Evolutionary conservation across 768 basidiomycete genomes (phyloP), one percentile per base, ranked within the genome.

Genomic region (Brasilioporus rufonigricans): DNA sequence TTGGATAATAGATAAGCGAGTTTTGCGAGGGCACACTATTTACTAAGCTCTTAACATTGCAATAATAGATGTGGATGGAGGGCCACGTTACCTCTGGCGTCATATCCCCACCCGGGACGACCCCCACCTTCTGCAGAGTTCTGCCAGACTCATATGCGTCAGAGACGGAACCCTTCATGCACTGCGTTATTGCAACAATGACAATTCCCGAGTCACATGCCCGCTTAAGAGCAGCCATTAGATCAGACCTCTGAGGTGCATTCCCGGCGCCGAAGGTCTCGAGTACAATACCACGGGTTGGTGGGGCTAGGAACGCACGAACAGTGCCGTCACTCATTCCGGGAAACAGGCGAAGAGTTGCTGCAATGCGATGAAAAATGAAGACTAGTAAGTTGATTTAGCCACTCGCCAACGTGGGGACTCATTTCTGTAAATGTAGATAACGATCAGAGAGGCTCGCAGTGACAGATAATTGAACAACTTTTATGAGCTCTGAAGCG

Each of bases 201-300:
- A 96, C 83, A 2, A 95, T 80, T 11, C 91, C 93, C 1, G 87
- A 81, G 52, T 87, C 82, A 58, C 89, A 91, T 2, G 94, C 93
- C 52, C 89, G 85, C 59, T 84, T 85, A 53, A 97, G 76, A 1
- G 84, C 86, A n/a, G 79, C 69, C 66, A 90, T 80, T 19, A 97
- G 72, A 60, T 93, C 93, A 45, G 77, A 55, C 13, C 90, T 80
- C 62, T 92, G 87, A 0, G 95, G 93, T 11, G 93, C 91, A 70
- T 98, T 98, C 0, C 95, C 95, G 1, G 93, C 86, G 8, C 95
- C 95, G 68, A 91, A 98, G 2, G 90, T 92, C 67, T 96, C 91
- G 2, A 98, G 76, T 11, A 98, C 87, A 3, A 94, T 86, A 4
- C 93, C 94, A 29, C 79, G 81, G 9, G 86, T 82, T 5, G 89